A percentile compares a stretch with the other conserved stretches of the same genome.
phyloP scores from a whole-genome alignment of 768 basidiomycete species.

The Boletus fagicola region DNA sequence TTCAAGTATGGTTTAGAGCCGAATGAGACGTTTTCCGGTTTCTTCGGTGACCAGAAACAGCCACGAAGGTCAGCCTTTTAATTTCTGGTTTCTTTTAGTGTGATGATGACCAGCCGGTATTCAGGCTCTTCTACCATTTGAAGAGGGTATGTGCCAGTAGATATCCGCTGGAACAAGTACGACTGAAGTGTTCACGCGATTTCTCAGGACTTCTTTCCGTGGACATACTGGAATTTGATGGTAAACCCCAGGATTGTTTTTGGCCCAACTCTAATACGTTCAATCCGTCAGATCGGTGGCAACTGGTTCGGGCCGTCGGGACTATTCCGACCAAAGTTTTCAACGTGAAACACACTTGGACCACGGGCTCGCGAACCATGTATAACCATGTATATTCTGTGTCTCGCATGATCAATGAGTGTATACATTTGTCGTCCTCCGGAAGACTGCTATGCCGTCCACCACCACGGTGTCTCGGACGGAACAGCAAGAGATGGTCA shows the following conservation, averaged over 20 bases:
- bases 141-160: conserved; percentile 57
- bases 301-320: conserved; percentile 50
- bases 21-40: conserved; percentile 75
- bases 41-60: conserved; percentile 72
- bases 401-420: not conserved
- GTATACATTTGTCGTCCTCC: conserved; percentile 10
- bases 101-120: conserved; percentile 6
- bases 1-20: conserved; percentile 91
- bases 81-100: not conserved
- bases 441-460: not conserved
- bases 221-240: conserved; percentile 76
- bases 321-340: conserved; percentile 39
- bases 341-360: conserved; percentile 8
- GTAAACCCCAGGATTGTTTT: conserved; percentile 33
- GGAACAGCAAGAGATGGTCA: conserved; percentile 7
- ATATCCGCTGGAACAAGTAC: not conserved
- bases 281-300: conserved; percentile 34
- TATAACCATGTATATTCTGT: not conserved
- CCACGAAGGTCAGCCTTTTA: conserved; percentile 54
- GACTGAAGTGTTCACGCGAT: not conserved
- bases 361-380: not conserved
- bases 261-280: conserved; percentile 6
- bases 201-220: conserved; percentile 35
- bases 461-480: conserved; percentile 12
- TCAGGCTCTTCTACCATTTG: conserved; percentile 78